phyloP scores from a whole-genome alignment of 805 yeast genomes.

The Wickerhamiella brachini region DNA sequence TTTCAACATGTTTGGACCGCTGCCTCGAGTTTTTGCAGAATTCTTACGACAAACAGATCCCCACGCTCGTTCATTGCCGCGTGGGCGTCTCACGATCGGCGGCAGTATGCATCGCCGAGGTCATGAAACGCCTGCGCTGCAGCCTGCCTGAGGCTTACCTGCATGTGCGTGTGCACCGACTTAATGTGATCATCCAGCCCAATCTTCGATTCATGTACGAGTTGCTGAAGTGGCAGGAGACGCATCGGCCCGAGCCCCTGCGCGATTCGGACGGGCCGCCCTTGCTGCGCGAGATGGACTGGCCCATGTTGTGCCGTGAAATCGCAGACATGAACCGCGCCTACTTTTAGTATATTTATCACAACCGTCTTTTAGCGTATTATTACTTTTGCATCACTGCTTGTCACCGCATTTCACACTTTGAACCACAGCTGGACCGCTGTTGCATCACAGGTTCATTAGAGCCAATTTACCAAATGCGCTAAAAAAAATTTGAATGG shows the following conservation, averaged over 20 bases:
- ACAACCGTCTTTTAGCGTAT: too few species aligned
- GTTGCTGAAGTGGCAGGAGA: conserved; percentile 53
- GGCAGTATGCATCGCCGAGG: conserved; percentile 90
- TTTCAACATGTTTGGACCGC: conserved; percentile 45
- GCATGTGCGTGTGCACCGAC: conserved; percentile 75
- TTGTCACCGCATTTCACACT: too few species aligned
- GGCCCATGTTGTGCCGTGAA: conserved; percentile 79
- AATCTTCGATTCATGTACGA: conserved; percentile 86
- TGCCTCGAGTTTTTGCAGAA: conserved; percentile 56
- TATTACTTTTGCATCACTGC: not conserved
- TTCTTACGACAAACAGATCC: conserved; percentile 2
- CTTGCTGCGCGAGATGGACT: conserved; percentile 54
- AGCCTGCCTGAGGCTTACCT: conserved; percentile 68
- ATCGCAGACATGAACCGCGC: conserved; percentile 56
- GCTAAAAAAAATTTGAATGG: too few species aligned
- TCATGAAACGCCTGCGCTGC: conserved; percentile 60
- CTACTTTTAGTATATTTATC: conserved; percentile 3
- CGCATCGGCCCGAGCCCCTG: conserved; percentile 19
- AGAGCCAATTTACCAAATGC: too few species aligned
- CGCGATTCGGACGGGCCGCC: conserved; percentile 6
- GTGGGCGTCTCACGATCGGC: conserved; percentile 95
- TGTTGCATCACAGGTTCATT: too few species aligned
- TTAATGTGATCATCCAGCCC: conserved; percentile 90
- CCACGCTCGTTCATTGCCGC: conserved; percentile 76
- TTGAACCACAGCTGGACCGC: too few species aligned